Evolutionary conservation across 2,329 filamentous ascomycete species (phyloP).

Genomic region (Cercospora beticola): DNA sequence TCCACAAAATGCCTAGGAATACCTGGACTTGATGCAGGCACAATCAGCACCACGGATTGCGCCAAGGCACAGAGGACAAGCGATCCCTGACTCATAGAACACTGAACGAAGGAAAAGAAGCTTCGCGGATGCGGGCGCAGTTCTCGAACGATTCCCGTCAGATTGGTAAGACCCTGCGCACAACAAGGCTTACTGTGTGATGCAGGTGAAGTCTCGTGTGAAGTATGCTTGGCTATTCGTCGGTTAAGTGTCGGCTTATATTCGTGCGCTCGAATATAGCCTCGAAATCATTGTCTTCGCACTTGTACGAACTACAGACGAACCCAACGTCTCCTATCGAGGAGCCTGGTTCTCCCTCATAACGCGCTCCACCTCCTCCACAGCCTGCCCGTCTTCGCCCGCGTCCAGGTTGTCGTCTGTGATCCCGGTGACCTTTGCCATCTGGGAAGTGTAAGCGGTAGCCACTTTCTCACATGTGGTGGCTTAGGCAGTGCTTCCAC

Average conservation of each 20-base stretch:
- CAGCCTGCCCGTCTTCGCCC: slow-evolving; percentile 13
- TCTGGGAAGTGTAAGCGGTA: background rate
- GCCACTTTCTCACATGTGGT: too few species aligned
- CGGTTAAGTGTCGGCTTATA: background rate
- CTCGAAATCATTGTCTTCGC: background rate
- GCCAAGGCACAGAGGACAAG: background rate
- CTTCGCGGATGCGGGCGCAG: background rate
- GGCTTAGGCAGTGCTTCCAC: too few species aligned
- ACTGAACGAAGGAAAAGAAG: background rate
- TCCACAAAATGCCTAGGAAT: background rate
- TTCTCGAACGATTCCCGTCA: background rate
- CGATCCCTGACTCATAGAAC: background rate
- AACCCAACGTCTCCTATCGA: background rate
- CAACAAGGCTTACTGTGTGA: background rate
- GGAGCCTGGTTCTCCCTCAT: slow-evolving; percentile 8
- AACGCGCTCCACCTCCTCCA: slow-evolving; percentile 20
- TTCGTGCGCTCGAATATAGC: background rate
- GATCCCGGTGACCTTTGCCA: slow-evolving; percentile 45
- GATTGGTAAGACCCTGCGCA: background rate
- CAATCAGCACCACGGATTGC: background rate
- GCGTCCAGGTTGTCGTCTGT: slow-evolving; percentile 17
- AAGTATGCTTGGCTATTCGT: background rate
- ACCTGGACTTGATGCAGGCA: background rate
- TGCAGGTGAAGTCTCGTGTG: background rate
- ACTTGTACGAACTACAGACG: background rate